These are phyloP conservation scores for Phascolomyces articulosus DNA, from an alignment of 371 early-diverging fungal genomes.

Conservation along the genomic window DNA sequence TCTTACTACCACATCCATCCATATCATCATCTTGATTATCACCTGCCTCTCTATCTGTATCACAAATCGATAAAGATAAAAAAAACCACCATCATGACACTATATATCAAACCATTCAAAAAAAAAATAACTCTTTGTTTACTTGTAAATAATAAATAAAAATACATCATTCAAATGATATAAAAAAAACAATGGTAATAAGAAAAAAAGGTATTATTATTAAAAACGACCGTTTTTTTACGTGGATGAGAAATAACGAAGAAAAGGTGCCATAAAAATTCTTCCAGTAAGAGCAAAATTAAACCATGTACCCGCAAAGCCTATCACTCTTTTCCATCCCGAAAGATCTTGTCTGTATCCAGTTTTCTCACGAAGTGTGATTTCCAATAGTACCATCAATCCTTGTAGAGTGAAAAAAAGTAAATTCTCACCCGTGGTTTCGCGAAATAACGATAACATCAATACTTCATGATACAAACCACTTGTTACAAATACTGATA, in stretches of 20 bases:
- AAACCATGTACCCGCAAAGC: background rate
- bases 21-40: no score
- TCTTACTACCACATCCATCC: no score
- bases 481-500: constrained; percentile 34
- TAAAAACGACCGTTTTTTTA: background rate
- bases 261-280: constrained; percentile 39
- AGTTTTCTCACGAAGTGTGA: background rate
- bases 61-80: no score
- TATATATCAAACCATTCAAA: background rate
- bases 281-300: constrained; percentile 36
- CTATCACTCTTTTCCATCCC: background rate
- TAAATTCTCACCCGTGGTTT: constrained; percentile 37
- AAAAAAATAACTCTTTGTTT: background rate
- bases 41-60: no score
- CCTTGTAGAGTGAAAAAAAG: constrained; percentile 38
- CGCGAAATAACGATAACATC: constrained; percentile 35
- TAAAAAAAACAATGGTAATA: background rate
- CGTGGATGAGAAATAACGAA: constrained; percentile 14
- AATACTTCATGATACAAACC: constrained; percentile 41
- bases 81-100: background rate
- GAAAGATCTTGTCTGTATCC: background rate
- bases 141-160: constrained; percentile 5
- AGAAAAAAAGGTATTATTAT: no score
- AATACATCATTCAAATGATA: background rate
- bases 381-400: constrained; percentile 9